Percentiles rank a stretch among this genome's conserved stretches.
phyloP scores from a whole-genome alignment of 1,284 basidiomycete genomes.

The Cutaneotrichosporon mucoides region DNA sequence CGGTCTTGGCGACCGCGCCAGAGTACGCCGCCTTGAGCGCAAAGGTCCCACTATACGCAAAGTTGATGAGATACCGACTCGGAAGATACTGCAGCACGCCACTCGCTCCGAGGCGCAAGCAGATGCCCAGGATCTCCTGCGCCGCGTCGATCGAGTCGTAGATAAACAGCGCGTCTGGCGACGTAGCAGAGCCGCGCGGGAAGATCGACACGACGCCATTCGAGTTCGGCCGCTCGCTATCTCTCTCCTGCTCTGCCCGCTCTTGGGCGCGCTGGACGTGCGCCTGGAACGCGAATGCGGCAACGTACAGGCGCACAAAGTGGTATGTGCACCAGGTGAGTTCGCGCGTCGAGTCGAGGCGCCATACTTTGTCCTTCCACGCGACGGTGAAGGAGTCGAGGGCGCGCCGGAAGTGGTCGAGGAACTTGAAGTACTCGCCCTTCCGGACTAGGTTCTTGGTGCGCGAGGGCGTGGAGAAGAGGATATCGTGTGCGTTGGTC shows the following conservation, averaged over 20 bases:
- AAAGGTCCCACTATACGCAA: constrained; percentile 45
- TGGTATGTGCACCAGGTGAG: constrained; percentile 46
- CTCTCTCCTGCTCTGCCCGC: constrained; percentile 35
- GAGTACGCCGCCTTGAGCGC: constrained; percentile 44
- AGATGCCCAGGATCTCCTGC: constrained; percentile 45
- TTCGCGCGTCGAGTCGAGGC: constrained; percentile 32
- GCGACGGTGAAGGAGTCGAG: constrained; percentile 34
- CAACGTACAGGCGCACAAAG: constrained; percentile 50
- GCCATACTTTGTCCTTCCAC: constrained; percentile 42
- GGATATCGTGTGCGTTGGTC: constrained; percentile 50
- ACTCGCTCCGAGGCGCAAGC: constrained; percentile 39
- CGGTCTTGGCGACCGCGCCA: constrained; percentile 33
- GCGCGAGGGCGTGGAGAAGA: constrained; percentile 47
- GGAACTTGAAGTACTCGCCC: constrained; percentile 50
- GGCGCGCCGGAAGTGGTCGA: constrained; percentile 41
- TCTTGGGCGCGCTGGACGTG: constrained; percentile 47
- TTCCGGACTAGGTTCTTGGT: constrained; percentile 46
- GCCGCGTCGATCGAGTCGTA: constrained; percentile 48
- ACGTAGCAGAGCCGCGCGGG: constrained; percentile 43
- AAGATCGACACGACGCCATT: constrained; percentile 21
- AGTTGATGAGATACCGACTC: constrained; percentile 42
- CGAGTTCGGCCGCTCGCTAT: constrained; percentile 1
- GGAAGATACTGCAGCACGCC: constrained; percentile 45
- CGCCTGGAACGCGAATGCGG: constrained; percentile 51
- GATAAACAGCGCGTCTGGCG: constrained; percentile 48